Evolutionary conservation across 805 yeast species (phyloP).

Genomic region (Cyberlindnera suaveolens): DNA sequence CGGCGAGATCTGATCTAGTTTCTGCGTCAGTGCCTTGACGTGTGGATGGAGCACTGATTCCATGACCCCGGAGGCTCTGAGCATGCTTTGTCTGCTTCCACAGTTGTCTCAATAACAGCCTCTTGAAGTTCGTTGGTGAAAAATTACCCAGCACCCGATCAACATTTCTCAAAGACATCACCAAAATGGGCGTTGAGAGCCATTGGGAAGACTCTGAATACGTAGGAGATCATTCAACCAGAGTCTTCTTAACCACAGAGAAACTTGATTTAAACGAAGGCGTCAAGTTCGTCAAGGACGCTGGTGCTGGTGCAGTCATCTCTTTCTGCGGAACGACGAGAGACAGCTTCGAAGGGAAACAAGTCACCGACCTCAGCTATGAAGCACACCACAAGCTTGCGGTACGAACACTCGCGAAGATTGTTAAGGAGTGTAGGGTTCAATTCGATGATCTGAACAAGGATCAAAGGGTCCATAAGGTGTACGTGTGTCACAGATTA

Average conservation of each 20-base stretch:
- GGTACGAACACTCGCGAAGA: conserved; percentile 27
- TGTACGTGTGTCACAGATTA: conserved; percentile 38
- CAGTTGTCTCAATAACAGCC: no score
- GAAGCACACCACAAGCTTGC: conserved; percentile 43
- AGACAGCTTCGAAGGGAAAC: conserved; percentile 34
- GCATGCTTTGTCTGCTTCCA: not conserved
- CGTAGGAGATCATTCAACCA: conserved; percentile 3
- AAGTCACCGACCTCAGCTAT: conserved; percentile 35
- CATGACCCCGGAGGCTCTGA: conserved; percentile 5
- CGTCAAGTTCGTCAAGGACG: conserved; percentile 34
- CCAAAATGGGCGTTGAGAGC: not conserved
- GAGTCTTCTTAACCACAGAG: conserved; percentile 22
- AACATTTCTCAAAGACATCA: not conserved
- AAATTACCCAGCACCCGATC: not conserved
- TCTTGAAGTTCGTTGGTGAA: no score
- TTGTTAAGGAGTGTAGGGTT: conserved; percentile 29
- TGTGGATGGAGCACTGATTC: conserved; percentile 33
- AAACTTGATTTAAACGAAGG: conserved; percentile 17
- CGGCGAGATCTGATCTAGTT: conserved; percentile 60
- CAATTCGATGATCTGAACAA: conserved; percentile 20
- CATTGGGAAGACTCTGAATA: conserved; percentile 6
- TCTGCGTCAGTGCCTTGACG: conserved; percentile 37
- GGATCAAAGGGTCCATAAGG: conserved; percentile 25
- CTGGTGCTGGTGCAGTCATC: conserved; percentile 42
- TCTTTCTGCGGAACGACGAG: conserved; percentile 47